A percentile compares a stretch with the other conserved stretches of the same genome.
Evolutionary conservation across 345 rosid genomes (phyloP).

Genomic region (Pistacia vera): DNA sequence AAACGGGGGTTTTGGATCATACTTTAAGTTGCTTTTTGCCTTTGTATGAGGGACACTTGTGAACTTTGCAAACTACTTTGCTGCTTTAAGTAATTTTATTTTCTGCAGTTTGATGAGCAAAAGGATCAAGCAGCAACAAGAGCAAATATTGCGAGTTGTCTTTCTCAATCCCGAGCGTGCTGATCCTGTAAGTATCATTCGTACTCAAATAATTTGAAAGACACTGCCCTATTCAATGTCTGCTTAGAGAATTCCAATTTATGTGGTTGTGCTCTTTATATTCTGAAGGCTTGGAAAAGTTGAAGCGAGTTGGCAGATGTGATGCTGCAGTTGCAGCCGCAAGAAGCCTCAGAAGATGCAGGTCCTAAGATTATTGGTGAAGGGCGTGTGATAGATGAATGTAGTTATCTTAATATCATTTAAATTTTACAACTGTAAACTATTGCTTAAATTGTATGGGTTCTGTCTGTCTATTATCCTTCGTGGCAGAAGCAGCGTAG

Average conservation of each 20-base stretch:
- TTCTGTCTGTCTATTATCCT: neutral
- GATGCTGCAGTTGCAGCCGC: slow-evolving; percentile 84
- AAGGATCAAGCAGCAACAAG: slow-evolving; percentile 80
- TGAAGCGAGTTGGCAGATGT: slow-evolving; percentile 84
- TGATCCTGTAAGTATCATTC: slow-evolving; percentile 58
- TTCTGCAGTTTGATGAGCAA: slow-evolving; percentile 89
- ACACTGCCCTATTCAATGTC: neutral
- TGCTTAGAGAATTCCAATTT: neutral
- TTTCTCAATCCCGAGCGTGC: slow-evolving; percentile 82
- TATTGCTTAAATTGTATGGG: neutral
- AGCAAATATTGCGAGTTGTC: slow-evolving; percentile 81
- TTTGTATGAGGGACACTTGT: neutral
- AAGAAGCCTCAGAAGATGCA: slow-evolving; percentile 85
- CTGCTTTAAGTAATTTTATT: neutral
- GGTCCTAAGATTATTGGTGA: slow-evolving; percentile 90
- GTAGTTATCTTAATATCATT: slow-evolving; percentile 44
- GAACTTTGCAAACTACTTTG: neutral
- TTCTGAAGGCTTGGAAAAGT: slow-evolving; percentile 70
- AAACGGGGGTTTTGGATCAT: neutral
- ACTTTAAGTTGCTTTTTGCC: slow-evolving; percentile 7
- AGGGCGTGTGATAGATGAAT: slow-evolving; percentile 99
- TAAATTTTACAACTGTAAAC: neutral
- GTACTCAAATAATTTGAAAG: neutral
- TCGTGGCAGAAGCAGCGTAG: slow-evolving; percentile 84
- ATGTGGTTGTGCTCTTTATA: neutral